These are phyloP conservation scores for Melampsora larici-populina DNA, from an alignment of 1,284 basidiomycete species.

Conservation along the genomic window DNA sequence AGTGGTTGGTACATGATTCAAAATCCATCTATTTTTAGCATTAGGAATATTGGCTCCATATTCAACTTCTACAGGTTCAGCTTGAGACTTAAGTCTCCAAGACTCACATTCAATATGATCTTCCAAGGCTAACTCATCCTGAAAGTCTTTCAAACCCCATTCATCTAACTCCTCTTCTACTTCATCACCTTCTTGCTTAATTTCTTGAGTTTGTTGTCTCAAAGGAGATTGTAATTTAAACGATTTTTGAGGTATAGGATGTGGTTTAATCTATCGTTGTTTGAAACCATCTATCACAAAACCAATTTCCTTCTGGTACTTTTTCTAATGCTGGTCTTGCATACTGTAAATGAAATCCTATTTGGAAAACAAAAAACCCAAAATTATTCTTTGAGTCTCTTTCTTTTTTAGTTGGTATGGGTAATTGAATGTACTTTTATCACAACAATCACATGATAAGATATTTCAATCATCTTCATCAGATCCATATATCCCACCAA, in stretches of 20 bases:
- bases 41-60: constrained; percentile 98
- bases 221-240: constrained; percentile 44
- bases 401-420: too few species aligned
- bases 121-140: constrained; percentile 70
- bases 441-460: constrained; percentile 94
- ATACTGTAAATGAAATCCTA: constrained; percentile 88
- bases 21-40: constrained; percentile 90
- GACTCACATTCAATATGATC: constrained; percentile 92
- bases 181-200: constrained; percentile 41
- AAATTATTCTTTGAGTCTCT: too few species aligned
- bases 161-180: constrained; percentile 45
- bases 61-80: constrained; percentile 94
- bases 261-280: constrained; percentile 65
- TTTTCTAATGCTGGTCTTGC: constrained; percentile 79
- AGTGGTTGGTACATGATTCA: constrained; percentile 93
- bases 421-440: constrained; percentile 71
- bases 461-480: constrained; percentile 84
- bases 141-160: constrained; percentile 57
- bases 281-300: constrained; percentile 93
- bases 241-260: constrained; percentile 22
- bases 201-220: constrained; percentile 44
- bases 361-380: too few species aligned
- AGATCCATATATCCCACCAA: constrained; percentile 81
- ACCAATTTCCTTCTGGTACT: constrained; percentile 86
- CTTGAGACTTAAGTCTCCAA: constrained; percentile 85